Evolutionary conservation across 129 eudicot species (phyloP), one percentile per base, ranked within the genome.

Genomic region (Gnaphalium uliginosum): DNA sequence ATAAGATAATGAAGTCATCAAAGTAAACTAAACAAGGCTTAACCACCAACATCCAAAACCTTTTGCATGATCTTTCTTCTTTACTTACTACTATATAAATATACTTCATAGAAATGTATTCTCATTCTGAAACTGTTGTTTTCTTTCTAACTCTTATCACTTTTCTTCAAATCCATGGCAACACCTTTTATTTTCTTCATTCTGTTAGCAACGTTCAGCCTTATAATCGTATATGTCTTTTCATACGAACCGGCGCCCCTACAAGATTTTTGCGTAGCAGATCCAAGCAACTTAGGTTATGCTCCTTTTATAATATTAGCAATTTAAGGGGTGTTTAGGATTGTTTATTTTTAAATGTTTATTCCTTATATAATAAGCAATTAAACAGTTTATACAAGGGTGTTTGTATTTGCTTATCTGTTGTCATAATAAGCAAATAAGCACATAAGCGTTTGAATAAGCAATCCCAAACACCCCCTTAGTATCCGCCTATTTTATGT

Each of bases 211-310:
- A 46, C 75, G 43, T 68, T 77, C 75, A 72, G 58, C 22, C 62
- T 73, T 51, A 71, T n/a, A 48, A 70, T 59, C 59, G 19, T 72
- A 32, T 27, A 26, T 35, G 83, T 77, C 23, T 57, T 54, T 21
- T 81, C 88, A 78, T 81, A 9, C 23, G 86, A 85, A 48, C 86
- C 88, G 5, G 71, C 86, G 0, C 81, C 88, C 29, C 66, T 85
- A 19, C 88, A 85, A 70, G 86, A 85, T 71, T 81, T 85, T 56
- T 85, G 88, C 6, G 88, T 85, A 15, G 88, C 88, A 11, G 83
- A 81, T 81, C 46, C 81, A 22, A 57, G 61, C 51, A 78, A 63
- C 50, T 27, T 81, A 78, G 86, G 86, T 84, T 56, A 64, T 79
- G 32, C 76, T 27, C 65, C 5, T 65, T 51, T 33, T 37, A 60